Conservation (phyloP, 176 grass and related monocot genomes). For the Oryza glaberrima region DNA sequence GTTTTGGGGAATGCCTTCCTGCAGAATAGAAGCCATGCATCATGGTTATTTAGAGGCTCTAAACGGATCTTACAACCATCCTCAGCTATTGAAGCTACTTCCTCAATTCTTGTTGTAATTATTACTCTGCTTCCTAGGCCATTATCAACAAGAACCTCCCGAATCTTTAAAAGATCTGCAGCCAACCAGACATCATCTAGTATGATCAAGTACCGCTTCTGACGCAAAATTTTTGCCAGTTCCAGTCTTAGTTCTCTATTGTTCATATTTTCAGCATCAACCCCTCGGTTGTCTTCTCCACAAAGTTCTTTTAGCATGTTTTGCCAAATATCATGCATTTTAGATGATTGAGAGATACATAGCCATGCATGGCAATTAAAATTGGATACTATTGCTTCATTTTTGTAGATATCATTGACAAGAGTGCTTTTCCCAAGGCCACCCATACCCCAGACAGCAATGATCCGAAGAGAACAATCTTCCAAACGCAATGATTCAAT, state of each 20-base stretch:
- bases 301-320: constrained; percentile 33
- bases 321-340: constrained; percentile 5
- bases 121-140: constrained; percentile 5
- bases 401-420: constrained; percentile 42
- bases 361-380: constrained; percentile 47
- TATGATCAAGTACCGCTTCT: constrained; percentile 46
- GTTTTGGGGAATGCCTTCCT: not conserved
- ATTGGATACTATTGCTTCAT: not conserved
- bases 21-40: not conserved
- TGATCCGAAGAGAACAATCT: not conserved
- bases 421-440: constrained; percentile 44
- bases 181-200: constrained; percentile 49
- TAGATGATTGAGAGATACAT: not conserved
- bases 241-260: constrained; percentile 10
- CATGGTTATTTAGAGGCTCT: not conserved
- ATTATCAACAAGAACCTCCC: too few species aligned
- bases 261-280: constrained; percentile 17
- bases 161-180: too few species aligned
- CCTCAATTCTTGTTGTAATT: not conserved
- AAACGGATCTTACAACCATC: not conserved
- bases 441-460: constrained; percentile 51
- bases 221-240: not conserved
- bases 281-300: not conserved
- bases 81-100: not conserved
- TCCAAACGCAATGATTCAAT: not conserved